Percentiles rank a stretch among this genome's conserved stretches.
Evolutionary conservation across 192 early-diverging fungal species (phyloP).

Genomic region (Paraglomus occultum): DNA sequence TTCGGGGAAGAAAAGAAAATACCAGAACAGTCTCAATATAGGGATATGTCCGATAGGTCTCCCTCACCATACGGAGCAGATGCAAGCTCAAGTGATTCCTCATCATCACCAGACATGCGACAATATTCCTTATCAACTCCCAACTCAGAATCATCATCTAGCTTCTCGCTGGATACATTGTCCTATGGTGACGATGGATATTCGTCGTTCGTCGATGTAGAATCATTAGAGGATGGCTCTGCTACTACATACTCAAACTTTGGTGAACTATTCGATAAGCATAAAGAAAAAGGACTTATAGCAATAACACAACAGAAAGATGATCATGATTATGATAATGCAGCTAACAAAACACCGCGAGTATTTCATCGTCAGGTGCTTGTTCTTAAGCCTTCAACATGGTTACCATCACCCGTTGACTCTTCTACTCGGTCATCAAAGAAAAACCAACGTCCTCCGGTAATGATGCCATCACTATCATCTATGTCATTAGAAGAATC

Average conservation of each 20-base stretch:
- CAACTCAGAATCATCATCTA: constrained; percentile 12
- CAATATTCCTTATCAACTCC: constrained; percentile 18
- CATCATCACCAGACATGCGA: constrained; percentile 32
- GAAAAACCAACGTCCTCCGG: too few relatives aligned
- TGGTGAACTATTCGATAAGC: constrained; percentile 24
- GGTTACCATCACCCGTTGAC: constrained; percentile 11
- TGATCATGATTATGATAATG: constrained; percentile 9
- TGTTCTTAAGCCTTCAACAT: constrained; percentile 4
- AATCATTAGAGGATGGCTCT: constrained; percentile 19
- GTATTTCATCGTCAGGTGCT: constrained; percentile 28
- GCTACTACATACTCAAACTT: constrained; percentile 24
- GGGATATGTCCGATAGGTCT: neutral
- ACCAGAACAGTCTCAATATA: constrained; percentile 30
- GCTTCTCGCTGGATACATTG: constrained; percentile 18
- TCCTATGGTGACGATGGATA: constrained; percentile 23
- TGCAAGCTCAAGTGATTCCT: constrained; percentile 26
- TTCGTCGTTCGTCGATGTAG: constrained; percentile 18
- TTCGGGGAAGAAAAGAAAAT: constrained; percentile 33
- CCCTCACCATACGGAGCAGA: neutral
- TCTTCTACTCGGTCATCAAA: too few relatives aligned
- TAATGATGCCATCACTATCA: too few relatives aligned
- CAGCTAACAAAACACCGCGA: neutral
- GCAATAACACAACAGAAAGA: constrained; percentile 19
- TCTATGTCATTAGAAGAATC: too few relatives aligned
- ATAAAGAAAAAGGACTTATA: constrained; percentile 28